Evolutionary conservation across 2,329 filamentous ascomycete genomes (phyloP).

Genomic region (Zalaria obscura): DNA sequence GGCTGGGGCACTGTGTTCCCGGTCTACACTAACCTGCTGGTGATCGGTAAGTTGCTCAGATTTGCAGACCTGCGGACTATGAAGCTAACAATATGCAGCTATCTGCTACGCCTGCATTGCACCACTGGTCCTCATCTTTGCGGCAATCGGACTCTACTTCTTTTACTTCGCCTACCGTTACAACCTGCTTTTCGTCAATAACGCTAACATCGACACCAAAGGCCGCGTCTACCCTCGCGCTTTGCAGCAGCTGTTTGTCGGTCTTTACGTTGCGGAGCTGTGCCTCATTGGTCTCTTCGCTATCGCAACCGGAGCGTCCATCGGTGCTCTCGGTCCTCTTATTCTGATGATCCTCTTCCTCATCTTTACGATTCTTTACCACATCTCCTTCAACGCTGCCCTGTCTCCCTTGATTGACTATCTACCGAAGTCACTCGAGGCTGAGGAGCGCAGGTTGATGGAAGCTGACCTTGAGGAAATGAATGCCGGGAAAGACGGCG

Average conservation of each 20-base stretch:
- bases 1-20: slow-evolving; percentile 78
- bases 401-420: slow-evolving; percentile 64
- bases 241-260: slow-evolving; percentile 70
- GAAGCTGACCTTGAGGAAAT: slow-evolving; percentile 16
- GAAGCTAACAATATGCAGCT: slow-evolving; percentile 25
- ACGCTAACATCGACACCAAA: slow-evolving; percentile 72
- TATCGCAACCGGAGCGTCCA: slow-evolving; percentile 41
- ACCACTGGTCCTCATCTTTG: slow-evolving; percentile 71
- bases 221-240: slow-evolving; percentile 80
- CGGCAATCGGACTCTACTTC: slow-evolving; percentile 59
- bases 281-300: slow-evolving; percentile 78
- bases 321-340: slow-evolving; percentile 44
- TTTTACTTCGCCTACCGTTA: slow-evolving; percentile 86
- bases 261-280: slow-evolving; percentile 68
- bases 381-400: slow-evolving; percentile 58
- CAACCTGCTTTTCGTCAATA: slow-evolving; percentile 77
- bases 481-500: slow-evolving; percentile 13
- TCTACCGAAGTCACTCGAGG: slow-evolving; percentile 41
- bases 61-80: too few relatives aligned
- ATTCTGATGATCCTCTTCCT: slow-evolving; percentile 65
- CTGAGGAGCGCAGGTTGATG: slow-evolving; percentile 21
- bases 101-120: slow-evolving; percentile 80
- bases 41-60: slow-evolving; percentile 44
- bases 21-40: slow-evolving; percentile 65
- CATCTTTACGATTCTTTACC: slow-evolving; percentile 62